phyloP scores from a whole-genome alignment of 2,329 filamentous ascomycete species.

The Talaromyces sp. region DNA sequence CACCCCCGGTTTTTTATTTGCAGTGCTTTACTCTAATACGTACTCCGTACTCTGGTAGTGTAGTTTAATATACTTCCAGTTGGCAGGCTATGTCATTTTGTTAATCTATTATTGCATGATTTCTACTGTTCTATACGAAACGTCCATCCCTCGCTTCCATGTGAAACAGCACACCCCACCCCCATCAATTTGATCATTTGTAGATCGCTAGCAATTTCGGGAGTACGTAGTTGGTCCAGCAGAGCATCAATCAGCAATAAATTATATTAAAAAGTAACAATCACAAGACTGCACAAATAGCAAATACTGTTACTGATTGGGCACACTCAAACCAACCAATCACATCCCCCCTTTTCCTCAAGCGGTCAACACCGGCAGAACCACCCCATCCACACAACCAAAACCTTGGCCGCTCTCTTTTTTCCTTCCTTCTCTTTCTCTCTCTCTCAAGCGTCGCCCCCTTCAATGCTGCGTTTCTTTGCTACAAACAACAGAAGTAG shows the following conservation, averaged over 20 bases:
- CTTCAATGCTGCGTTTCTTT: constrained; percentile 94
- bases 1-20: neutral
- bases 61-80: no score
- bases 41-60: no score
- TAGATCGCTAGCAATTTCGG: neutral
- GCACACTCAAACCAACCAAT: neutral
- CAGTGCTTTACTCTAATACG: neutral
- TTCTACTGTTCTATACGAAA: neutral
- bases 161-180: neutral
- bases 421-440: constrained; percentile 32
- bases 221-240: neutral
- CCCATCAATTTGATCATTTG: neutral
- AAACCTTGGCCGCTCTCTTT: constrained; percentile 14
- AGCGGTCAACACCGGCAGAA: constrained; percentile 7
- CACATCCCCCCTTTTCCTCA: neutral
- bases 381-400: constrained; percentile 7
- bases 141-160: neutral
- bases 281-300: neutral
- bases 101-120: neutral
- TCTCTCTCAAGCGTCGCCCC: constrained; percentile 68
- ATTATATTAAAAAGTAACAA: neutral
- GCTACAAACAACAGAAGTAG: constrained; percentile 66
- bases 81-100: neutral
- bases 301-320: neutral
- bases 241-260: neutral